phyloP scores from a whole-genome alignment of 164 flowering plant species.

The Saururus chinensis region DNA sequence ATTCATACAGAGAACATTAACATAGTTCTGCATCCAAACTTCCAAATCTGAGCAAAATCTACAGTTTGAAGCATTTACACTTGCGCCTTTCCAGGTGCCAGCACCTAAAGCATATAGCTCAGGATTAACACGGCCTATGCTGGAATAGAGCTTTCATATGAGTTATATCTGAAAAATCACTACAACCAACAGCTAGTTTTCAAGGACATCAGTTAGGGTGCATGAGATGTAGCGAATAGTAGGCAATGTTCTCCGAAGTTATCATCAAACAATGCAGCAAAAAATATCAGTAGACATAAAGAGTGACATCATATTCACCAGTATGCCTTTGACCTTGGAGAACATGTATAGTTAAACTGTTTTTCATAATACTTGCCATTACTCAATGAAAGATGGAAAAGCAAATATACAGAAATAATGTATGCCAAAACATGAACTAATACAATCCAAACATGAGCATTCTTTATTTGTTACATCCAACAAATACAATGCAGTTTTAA shows the following conservation, averaged over 20 bases:
- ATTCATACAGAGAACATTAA: slow-evolving; percentile 73
- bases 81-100: slow-evolving; percentile 40
- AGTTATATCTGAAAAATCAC: slow-evolving; percentile 3
- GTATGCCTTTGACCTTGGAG: no score
- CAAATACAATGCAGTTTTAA: no score
- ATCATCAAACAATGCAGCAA: no score
- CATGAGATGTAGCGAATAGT: not conserved
- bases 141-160: slow-evolving; percentile 24
- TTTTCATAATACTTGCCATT: no score
- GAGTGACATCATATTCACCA: no score
- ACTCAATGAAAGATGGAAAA: no score
- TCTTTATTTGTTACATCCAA: no score
- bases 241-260: not conserved
- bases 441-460: no score
- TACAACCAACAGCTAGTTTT: not conserved
- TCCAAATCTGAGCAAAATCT: slow-evolving; percentile 18
- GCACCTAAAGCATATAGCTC: slow-evolving; percentile 74
- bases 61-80: slow-evolving; percentile 9
- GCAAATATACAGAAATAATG: no score
- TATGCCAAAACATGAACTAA: no score
- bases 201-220: not conserved
- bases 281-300: no score
- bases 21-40: slow-evolving; percentile 66
- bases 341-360: no score
- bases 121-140: slow-evolving; percentile 83